Evolutionary conservation across 2,329 filamentous ascomycete species (phyloP).

Genomic region (Alternaria consortialis): DNA sequence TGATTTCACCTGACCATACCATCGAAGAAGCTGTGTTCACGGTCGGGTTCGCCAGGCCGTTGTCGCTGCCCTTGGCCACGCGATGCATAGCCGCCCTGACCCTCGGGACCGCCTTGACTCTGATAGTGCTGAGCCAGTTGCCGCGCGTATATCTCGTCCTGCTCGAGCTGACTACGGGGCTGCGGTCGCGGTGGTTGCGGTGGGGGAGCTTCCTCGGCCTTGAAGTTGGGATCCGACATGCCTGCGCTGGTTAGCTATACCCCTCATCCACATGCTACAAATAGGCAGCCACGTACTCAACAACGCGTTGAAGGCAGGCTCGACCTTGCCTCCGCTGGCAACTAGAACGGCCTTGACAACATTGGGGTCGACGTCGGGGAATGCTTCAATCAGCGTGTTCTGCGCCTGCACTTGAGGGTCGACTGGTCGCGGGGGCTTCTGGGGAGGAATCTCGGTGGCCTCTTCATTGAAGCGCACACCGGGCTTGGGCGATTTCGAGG

Average conservation of each 20-base stretch:
- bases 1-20: constrained; percentile 51
- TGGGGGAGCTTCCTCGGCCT: constrained; percentile 66
- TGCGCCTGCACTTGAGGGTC: constrained; percentile 86
- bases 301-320: constrained; percentile 94
- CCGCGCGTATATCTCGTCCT: constrained; percentile 90
- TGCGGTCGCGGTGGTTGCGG: constrained; percentile 82
- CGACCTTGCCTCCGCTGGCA: constrained; percentile 86
- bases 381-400: constrained; percentile 90
- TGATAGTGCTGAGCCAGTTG: constrained; percentile 93
- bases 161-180: constrained; percentile 81
- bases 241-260: constrained; percentile 44
- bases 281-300: constrained; percentile 66
- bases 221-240: constrained; percentile 64
- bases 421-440: constrained; percentile 83
- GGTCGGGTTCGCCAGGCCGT: constrained; percentile 65
- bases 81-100: constrained; percentile 37
- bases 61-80: constrained; percentile 53
- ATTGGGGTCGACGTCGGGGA: constrained; percentile 79
- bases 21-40: constrained; percentile 91
- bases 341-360: constrained; percentile 88
- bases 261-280: background rate
- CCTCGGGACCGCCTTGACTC: constrained; percentile 35
- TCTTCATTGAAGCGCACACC: constrained; percentile 59
- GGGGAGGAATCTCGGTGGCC: constrained; percentile 65
- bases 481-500: constrained; percentile 52